Conservation (phyloP, 2,329 filamentous ascomycete species). For the Samsoniella hepiali region DNA sequence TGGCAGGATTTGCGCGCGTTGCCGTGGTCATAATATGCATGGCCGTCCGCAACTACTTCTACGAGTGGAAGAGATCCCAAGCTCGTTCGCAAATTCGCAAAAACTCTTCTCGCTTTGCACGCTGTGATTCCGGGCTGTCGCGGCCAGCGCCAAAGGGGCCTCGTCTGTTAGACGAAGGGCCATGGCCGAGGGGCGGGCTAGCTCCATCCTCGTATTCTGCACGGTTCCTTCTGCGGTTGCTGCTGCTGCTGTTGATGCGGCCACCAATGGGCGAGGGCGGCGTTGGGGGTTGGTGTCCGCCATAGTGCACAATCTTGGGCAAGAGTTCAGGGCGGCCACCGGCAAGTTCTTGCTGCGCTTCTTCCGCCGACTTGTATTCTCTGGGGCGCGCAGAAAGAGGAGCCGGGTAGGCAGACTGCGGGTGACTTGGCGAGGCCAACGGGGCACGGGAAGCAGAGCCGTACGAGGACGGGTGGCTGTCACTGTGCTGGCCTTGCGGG, state of each 20-base stretch:
- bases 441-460: constrained; percentile 64
- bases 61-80: constrained; percentile 97
- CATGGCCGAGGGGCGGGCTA: constrained; percentile 78
- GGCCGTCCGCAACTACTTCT: constrained; percentile 29
- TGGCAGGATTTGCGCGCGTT: neutral
- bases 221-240: constrained; percentile 64
- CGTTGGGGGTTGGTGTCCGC: constrained; percentile 87
- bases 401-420: constrained; percentile 50
- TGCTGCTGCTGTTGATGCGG: constrained; percentile 46
- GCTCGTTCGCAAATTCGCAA: constrained; percentile 79
- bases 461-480: constrained; percentile 50
- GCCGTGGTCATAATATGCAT: constrained; percentile 19
- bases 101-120: constrained; percentile 90
- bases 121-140: constrained; percentile 78
- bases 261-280: constrained; percentile 71
- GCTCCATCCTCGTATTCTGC: constrained; percentile 93
- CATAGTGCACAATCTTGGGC: constrained; percentile 93
- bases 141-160: constrained; percentile 78
- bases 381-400: constrained; percentile 63
- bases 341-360: constrained; percentile 85
- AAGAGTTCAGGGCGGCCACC: constrained; percentile 90
- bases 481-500: constrained; percentile 67
- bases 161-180: constrained; percentile 57
- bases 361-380: constrained; percentile 94
- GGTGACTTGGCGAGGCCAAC: constrained; percentile 74